Percentiles rank a stretch among this genome's conserved stretches.
Conservation (phyloP, 768 basidiomycete genomes). For the Phlebiopsis flavidoalba region DNA sequence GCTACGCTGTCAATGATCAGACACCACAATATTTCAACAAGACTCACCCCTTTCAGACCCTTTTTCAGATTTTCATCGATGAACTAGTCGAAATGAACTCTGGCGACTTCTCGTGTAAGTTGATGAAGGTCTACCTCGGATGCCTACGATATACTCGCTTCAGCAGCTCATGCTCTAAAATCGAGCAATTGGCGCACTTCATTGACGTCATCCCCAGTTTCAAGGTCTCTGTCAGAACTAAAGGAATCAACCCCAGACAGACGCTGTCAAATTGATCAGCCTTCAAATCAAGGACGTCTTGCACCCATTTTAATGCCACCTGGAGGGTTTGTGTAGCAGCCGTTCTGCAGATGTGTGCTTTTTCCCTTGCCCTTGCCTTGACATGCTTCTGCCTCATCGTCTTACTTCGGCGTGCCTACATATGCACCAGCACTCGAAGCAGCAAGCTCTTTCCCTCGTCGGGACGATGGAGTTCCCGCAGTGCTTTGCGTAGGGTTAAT, state of each 20-base stretch:
- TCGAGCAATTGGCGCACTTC: slow-evolving; percentile 48
- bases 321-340: slow-evolving; percentile 43
- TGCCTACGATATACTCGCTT: slow-evolving; percentile 49
- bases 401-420: slow-evolving; percentile 29
- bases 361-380: slow-evolving; percentile 52
- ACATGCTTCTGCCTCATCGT: slow-evolving; percentile 29
- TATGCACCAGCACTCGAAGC: slow-evolving; percentile 37
- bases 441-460: slow-evolving; percentile 79
- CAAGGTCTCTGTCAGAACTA: slow-evolving; percentile 66
- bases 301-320: slow-evolving; percentile 87
- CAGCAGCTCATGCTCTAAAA: neutral
- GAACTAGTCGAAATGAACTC: slow-evolving; percentile 95
- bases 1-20: neutral
- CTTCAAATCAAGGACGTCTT: slow-evolving; percentile 85
- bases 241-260: slow-evolving; percentile 72
- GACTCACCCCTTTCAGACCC: slow-evolving; percentile 80
- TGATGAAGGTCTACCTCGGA: slow-evolving; percentile 92
- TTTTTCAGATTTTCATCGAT: slow-evolving; percentile 96
- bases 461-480: slow-evolving; percentile 70
- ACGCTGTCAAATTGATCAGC: slow-evolving; percentile 84
- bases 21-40: neutral
- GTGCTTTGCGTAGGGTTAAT: slow-evolving; percentile 51
- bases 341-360: too few species aligned
- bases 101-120: slow-evolving; percentile 78
- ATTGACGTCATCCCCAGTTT: slow-evolving; percentile 75